Percentiles rank a stretch among this genome's conserved stretches.
Conservation (phyloP, 495 filamentous ascomycete genomes). For the Aspergillus sclerotioniger region DNA sequence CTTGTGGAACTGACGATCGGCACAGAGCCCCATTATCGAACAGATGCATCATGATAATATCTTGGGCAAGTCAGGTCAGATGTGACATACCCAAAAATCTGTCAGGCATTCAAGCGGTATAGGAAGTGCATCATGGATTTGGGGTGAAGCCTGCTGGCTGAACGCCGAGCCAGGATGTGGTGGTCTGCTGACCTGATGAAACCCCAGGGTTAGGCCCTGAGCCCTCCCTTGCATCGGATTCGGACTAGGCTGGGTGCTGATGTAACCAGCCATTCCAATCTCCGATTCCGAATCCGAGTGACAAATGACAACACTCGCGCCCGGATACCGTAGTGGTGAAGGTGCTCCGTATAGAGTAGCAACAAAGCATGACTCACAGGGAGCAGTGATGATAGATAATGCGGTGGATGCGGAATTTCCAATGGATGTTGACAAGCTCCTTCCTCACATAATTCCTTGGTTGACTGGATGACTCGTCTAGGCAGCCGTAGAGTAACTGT, state of each 20-base stretch:
- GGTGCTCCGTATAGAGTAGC: neutral
- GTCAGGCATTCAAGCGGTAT: conserved; percentile 20
- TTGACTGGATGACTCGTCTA: conserved; percentile 6
- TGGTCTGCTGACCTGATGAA: conserved; percentile 25
- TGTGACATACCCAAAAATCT: conserved; percentile 25
- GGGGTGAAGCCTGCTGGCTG: conserved; percentile 11
- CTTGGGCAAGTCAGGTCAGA: conserved; percentile 17
- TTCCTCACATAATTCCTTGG: neutral
- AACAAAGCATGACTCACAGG: neutral
- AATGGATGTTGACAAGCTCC: neutral
- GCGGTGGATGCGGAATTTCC: neutral
- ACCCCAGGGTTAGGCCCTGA: conserved; percentile 31
- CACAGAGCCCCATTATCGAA: conserved; percentile 7
- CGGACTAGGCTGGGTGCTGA: conserved; percentile 21
- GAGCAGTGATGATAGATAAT: neutral
- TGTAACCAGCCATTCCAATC: conserved; percentile 10
- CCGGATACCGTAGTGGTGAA: neutral
- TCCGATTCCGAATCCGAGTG: conserved; percentile 3
- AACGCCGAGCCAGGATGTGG: conserved; percentile 13
- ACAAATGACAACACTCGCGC: neutral
- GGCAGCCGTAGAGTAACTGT: conserved; percentile 10
- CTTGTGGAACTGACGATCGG: conserved; percentile 5
- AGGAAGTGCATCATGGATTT: conserved; percentile 16
- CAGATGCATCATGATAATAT: conserved; percentile 15
- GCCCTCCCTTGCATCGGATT: conserved; percentile 29